These are phyloP conservation scores for Yamadazyma spencermartinsiae DNA, from an alignment of 1,139 yeast species.

Conservation along the genomic window DNA sequence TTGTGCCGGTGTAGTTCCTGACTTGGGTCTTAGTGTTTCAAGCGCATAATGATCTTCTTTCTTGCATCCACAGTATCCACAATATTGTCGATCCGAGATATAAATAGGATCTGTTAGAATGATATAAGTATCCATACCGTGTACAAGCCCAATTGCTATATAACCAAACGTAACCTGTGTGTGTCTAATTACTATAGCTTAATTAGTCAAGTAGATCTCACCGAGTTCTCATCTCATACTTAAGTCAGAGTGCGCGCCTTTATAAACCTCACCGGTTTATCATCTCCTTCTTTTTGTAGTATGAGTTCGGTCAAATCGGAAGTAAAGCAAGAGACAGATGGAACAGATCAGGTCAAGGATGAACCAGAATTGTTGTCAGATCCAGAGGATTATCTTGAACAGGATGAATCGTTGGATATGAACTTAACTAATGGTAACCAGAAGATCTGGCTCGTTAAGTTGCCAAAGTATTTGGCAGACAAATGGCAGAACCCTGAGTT, in stretches of 20 bases:
- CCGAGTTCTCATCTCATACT: neutral
- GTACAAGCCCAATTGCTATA: too few relatives aligned
- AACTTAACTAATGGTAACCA: conserved; percentile 53
- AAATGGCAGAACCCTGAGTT: conserved; percentile 70
- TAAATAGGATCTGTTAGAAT: conserved; percentile 22
- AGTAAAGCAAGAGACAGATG: conserved; percentile 16
- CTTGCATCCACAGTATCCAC: conserved; percentile 66
- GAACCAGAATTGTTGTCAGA: conserved; percentile 41
- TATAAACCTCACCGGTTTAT: neutral
- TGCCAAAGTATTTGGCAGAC: conserved; percentile 85
- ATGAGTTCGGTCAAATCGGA: conserved; percentile 12
- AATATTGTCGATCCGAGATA: conserved; percentile 26
- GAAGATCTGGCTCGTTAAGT: conserved; percentile 88
- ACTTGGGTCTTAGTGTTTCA: conserved; percentile 20
- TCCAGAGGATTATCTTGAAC: conserved; percentile 51
- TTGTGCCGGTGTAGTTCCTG: conserved; percentile 15
- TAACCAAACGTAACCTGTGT: too few relatives aligned
- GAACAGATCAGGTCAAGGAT: conserved; percentile 15
- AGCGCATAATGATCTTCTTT: conserved; percentile 45
- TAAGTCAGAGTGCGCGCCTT: too few relatives aligned
- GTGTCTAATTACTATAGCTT: too few relatives aligned
- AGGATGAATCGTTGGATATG: conserved; percentile 64
- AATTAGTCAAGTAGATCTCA: too few relatives aligned
- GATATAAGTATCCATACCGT: conserved; percentile 2
- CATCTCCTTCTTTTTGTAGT: neutral